Evolutionary conservation across 257 asterid genomes (phyloP), one percentile per base, ranked within the genome.

Genomic region (Osmanthus fragrans): DNA sequence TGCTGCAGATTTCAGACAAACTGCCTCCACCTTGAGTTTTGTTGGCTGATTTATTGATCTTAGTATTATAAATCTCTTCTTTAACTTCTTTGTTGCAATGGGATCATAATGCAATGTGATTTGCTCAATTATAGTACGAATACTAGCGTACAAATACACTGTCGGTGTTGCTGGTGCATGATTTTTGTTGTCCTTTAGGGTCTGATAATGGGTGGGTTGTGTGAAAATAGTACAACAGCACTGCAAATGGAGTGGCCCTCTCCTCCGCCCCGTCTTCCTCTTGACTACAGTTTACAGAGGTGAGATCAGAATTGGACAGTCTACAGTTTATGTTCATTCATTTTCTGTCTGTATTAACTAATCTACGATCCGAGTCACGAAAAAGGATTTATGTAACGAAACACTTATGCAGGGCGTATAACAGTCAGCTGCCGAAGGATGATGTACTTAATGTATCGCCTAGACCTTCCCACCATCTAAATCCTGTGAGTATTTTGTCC

Each of bases 391-490:
- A 47, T 45, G 54, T 18, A 15, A 4, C 56, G 2, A 19, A 69
- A 25, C 68, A n/a, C 25, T 30, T 73, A 11, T 45, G 66, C 25
- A 51, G 12, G 69, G 68, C 23, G 76, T 49, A 66, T 34, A 13
- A 33, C 73, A 39, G 83, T 77, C 78, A 73, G 81, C 80, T 84
- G 77, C 45, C 60, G 9, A 68, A 71, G 83, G 88, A 84, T 80
- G 82, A 86, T 83, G 69, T 80, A n/a, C 92, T 89, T 25, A 88
- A 86, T 80, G 77, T 82, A 82, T 88, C 94, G 49, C 90, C 92
- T 3, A 74, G 66, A 36, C 83, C 86, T 75, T 82, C 86, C 64
- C 80, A 73, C 30, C 81, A 74, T 74, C 70, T 70, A 33, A 71
- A 56, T 63, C 81, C 69, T 71, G 89, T 89, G 84, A 74, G 89